Evolutionary conservation across 2,329 filamentous ascomycete species (phyloP).

Genomic region (Fusarium veterinarium): DNA sequence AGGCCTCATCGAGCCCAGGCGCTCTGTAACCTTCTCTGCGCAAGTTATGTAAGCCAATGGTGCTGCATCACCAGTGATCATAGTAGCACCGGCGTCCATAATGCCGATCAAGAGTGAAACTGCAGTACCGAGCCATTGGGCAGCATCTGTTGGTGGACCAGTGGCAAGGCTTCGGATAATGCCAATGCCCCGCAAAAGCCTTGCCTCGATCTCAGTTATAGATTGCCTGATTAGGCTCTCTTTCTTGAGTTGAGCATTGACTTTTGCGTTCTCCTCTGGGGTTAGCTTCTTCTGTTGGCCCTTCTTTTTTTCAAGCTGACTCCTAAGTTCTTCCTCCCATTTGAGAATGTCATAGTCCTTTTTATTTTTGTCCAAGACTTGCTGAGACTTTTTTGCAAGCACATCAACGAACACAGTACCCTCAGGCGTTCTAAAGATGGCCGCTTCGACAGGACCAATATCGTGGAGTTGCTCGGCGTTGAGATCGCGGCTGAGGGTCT

Average conservation of each 20-base stretch:
- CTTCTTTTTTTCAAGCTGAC: constrained; percentile 92
- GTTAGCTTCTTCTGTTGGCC: constrained; percentile 92
- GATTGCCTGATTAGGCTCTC: constrained; percentile 81
- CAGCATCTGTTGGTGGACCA: constrained; percentile 89
- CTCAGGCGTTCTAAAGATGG: constrained; percentile 91
- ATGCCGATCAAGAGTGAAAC: constrained; percentile 78
- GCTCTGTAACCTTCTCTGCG: constrained; percentile 77
- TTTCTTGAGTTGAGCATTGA: constrained; percentile 90
- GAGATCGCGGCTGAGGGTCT: constrained; percentile 79
- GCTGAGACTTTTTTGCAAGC: constrained; percentile 81
- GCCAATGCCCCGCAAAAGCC: constrained; percentile 83
- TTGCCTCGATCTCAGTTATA: constrained; percentile 76
- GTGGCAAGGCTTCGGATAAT: constrained; percentile 85
- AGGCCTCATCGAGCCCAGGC: constrained; percentile 79
- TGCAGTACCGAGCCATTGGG: constrained; percentile 87
- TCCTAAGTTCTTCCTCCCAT: constrained; percentile 93
- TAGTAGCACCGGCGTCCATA: constrained; percentile 82
- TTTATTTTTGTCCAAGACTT: constrained; percentile 81
- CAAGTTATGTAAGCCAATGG: constrained; percentile 83
- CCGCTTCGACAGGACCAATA: constrained; percentile 87
- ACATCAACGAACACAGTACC: constrained; percentile 92
- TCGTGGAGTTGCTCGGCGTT: constrained; percentile 74
- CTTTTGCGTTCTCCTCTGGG: constrained; percentile 87
- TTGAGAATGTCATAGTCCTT: constrained; percentile 97
- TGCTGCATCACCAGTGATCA: constrained; percentile 83